Percentiles rank a stretch among this genome's conserved stretches.
These are phyloP conservation scores for Entomortierella chlamydospora DNA, from an alignment of 192 early-diverging fungal genomes.

Conservation along the genomic window DNA sequence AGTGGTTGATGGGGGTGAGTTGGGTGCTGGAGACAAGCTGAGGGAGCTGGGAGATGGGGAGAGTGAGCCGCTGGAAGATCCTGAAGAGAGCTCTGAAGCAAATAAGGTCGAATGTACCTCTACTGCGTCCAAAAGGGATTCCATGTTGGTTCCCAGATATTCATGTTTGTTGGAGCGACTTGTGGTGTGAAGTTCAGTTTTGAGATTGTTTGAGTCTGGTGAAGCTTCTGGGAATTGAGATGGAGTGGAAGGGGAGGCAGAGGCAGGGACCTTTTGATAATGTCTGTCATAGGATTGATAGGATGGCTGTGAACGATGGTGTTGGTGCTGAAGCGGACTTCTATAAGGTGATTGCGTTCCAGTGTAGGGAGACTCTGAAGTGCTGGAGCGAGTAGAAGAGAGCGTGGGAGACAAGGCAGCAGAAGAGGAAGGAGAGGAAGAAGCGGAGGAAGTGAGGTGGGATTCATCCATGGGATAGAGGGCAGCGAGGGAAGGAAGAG, in stretches of 20 bases:
- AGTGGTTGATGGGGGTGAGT: slow-evolving; percentile 22
- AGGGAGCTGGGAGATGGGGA: slow-evolving; percentile 25
- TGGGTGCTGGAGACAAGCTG: slow-evolving; percentile 35
- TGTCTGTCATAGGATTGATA: slow-evolving; percentile 50
- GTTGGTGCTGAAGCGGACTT: slow-evolving; percentile 7
- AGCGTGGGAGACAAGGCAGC: slow-evolving; percentile 4
- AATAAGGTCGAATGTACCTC: slow-evolving; percentile 38
- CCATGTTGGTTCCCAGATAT: slow-evolving; percentile 52
- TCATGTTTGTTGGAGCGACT: slow-evolving; percentile 32
- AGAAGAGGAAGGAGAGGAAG: slow-evolving; percentile 10
- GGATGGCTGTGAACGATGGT: slow-evolving; percentile 21
- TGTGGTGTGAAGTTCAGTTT: slow-evolving; percentile 2
- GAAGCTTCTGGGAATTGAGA: background rate
- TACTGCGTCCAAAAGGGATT: slow-evolving; percentile 46
- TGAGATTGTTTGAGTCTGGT: background rate
- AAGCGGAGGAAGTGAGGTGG: slow-evolving; percentile 9
- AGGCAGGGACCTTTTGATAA: slow-evolving; percentile 26
- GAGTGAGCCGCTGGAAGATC: slow-evolving; percentile 38
- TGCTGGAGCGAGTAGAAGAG: background rate
- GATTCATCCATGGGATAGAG: slow-evolving; percentile 46
- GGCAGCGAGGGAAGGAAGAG: slow-evolving; percentile 50
- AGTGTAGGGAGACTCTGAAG: background rate
- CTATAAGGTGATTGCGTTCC: slow-evolving; percentile 7
- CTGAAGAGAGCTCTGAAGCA: slow-evolving; percentile 18
- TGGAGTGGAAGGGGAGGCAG: slow-evolving; percentile 5